phyloP scores from a whole-genome alignment of 1,284 basidiomycete species.

The Filobasidium uniguttulatum region DNA sequence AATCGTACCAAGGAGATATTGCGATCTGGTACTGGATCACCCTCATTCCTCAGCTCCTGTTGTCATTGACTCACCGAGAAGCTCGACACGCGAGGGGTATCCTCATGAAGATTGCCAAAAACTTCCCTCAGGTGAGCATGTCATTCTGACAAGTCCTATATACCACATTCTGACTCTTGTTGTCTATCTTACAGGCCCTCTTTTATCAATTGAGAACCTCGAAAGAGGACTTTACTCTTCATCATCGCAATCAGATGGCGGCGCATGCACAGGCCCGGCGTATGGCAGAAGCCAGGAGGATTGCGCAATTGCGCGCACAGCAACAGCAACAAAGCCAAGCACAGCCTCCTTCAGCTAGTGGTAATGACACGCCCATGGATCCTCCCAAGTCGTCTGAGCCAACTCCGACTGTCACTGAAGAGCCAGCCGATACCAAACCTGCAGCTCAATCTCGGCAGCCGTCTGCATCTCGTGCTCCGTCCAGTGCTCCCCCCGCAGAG shows the following conservation, averaged over 20 bases:
- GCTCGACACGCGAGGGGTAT: constrained; percentile 84
- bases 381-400: not conserved
- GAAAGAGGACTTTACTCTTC: constrained; percentile 63
- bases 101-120: constrained; percentile 77
- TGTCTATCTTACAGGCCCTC: constrained; percentile 50
- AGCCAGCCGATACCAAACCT: no score
- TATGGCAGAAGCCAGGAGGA: not conserved
- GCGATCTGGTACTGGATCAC: constrained; percentile 99
- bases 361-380: not conserved
- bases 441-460: not conserved
- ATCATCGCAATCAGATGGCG: constrained; percentile 29
- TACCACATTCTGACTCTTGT: not conserved
- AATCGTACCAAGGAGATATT: constrained; percentile 90
- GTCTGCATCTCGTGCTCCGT: not conserved
- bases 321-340: not conserved
- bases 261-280: constrained; percentile 16
- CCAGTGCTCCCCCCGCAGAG: no score
- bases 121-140: constrained; percentile 70
- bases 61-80: constrained; percentile 81
- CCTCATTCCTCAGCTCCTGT: constrained; percentile 86
- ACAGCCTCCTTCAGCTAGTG: not conserved
- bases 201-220: constrained; percentile 92
- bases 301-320: not conserved
- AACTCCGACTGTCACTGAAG: not conserved
- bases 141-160: constrained; percentile 6